Base-by-base conservation (phyloP, 148 eudicot genomes). In the Rhododendron griersonianum region DNA sequence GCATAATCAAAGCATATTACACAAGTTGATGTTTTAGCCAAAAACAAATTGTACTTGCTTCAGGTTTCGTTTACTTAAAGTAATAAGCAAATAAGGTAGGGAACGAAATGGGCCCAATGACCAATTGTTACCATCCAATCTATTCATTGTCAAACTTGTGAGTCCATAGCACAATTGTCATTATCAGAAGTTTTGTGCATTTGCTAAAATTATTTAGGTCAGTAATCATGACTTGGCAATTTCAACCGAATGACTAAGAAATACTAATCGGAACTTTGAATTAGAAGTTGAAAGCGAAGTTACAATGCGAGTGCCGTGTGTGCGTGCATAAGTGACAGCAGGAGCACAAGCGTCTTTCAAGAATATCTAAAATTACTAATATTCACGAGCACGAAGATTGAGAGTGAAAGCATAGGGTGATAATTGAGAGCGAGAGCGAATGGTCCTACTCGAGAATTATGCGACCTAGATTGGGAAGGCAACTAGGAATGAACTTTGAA, bases 401-500 rank as follows among this genome's bases (percentile, higher is more conserved):
- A 39, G 5, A 4, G 0, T 0, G 3, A 4, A 0, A 37, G 41
- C 5, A 0, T 37, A 37, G 5, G 0, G 2, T 4, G 41, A 37
- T 37, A 39, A 39, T 39, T 39, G 0, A 39, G 41, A 39, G 41
- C 0, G 0, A 39, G 3, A 50, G 2, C 55, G 16, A 50, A 50
- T 50, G 55, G 55, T 50, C 55, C 55, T 11, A 50, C 16, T 11
- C 3, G 14, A 50, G 3, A 2, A 50, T 50, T 50, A 50, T 50
- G 53, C 14, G 53, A 50, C 53, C 53, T 11, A 50, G 0, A 13
- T 50, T 2, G 53, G 53, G 3, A 51, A 3, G 7, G 44, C 15
- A 51, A 13, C 16, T 13, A 3, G 15, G 4, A 51, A 51, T 51
- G 55, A 51, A 51, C 18, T 51, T 14, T 51, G 55, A 13, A 51